Evolutionary conservation across 1,139 yeast species (phyloP), one percentile per base, ranked within the genome.

Genomic region (Protomyces gravidus): DNA sequence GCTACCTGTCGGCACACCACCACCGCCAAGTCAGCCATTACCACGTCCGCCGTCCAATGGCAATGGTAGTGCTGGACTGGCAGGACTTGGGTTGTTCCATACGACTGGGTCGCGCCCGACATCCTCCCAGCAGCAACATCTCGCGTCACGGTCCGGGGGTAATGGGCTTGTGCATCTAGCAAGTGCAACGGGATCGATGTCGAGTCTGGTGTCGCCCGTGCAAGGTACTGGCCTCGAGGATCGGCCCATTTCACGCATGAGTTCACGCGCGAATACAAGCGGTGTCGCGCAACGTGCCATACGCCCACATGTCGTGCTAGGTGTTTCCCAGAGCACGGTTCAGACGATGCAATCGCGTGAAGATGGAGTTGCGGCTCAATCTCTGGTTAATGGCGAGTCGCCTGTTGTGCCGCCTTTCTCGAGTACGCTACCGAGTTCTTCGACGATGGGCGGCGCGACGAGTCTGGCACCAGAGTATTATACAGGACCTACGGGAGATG

Each of bases 11-110:
- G 42, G 42, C 19, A 36, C 58, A 39, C 36, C 58, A 15, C 58
- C 58, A 5, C 58, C 58, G 9, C 58, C 58, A 45, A 46, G 46
- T 17, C 58, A 53, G 33, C 58, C 58, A 5, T 30, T 53, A 9
- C 58, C 58, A 7, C 58, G 51, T 9, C 45, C 51, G 11, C 58
- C 58, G 7, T 13, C 58, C 13, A 45, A n/a, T 5, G n/a, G 23
- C 9, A 23, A 13, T 13, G 42, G 42, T 36, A 36, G 42, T 36
- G 19, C 21, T 2, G 42, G 21, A 3, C 19, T n/a, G 9, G 7
- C 42, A 7, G 42, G 42, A 36, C 42, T 36, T 23, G 42, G 42
- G 3, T 17, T 36, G 1, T 11, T 36, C 21, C n/a, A n/a, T n/a
- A n/a, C 21, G 17, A 23, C 23, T 4, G 21, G 42, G 23, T 36